Conservation (phyloP, 1,284 basidiomycete genomes). For the Leccinum fuscescens region DNA sequence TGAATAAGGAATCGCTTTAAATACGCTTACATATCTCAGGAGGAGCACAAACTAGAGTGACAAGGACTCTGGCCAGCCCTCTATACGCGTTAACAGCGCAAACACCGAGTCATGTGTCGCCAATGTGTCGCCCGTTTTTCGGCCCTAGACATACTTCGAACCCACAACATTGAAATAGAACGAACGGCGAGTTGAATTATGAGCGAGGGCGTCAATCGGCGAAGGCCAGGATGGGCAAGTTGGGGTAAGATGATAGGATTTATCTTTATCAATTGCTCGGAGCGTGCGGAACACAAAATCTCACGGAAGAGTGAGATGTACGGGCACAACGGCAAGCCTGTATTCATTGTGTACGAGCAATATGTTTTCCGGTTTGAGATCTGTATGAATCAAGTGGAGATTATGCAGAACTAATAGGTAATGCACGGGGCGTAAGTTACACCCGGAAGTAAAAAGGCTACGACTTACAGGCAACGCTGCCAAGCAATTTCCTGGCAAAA, state of each 20-base stretch:
- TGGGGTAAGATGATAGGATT: constrained; percentile 52
- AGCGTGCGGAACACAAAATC: constrained; percentile 48
- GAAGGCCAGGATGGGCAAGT: constrained; percentile 56
- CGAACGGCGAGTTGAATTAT: constrained; percentile 58
- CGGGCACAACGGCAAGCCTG: constrained; percentile 53
- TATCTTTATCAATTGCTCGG: constrained; percentile 53
- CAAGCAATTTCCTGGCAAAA: constrained; percentile 90
- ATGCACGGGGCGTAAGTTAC: constrained; percentile 12
- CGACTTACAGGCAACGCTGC: constrained; percentile 89
- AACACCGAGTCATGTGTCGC: too few relatives aligned
- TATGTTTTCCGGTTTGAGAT: constrained; percentile 99
- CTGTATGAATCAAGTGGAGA: constrained; percentile 92
- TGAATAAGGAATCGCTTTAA: background rate
- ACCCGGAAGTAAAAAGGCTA: constrained; percentile 2
- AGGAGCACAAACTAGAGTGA: constrained; percentile 6
- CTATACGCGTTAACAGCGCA: background rate
- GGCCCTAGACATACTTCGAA: constrained; percentile 20
- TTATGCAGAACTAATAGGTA: constrained; percentile 78
- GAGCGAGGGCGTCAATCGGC: constrained; percentile 55
- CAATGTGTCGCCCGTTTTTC: constrained; percentile 6
- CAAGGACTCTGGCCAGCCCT: background rate
- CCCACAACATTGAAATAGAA: constrained; percentile 53
- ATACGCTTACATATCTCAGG: background rate
- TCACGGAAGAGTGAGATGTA: constrained; percentile 60
- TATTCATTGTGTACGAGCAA: constrained; percentile 88